These are phyloP conservation scores for Linanthus parryae DNA, from an alignment of 148 eudicot species.

Conservation along the genomic window DNA sequence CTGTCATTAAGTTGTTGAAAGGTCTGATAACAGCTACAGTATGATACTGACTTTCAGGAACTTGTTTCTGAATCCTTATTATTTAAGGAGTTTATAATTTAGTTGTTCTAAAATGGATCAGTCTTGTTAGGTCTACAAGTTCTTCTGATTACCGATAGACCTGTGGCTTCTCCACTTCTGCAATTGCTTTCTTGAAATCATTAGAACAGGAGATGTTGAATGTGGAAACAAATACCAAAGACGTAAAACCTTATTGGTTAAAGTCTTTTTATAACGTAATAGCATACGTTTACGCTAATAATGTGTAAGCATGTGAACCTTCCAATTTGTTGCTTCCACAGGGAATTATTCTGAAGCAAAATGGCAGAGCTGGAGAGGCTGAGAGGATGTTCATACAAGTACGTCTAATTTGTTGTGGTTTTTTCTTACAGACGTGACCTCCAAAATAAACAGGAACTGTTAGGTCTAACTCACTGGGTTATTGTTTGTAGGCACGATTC, in stretches of 20 bases:
- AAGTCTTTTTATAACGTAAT: neutral
- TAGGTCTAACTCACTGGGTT: constrained; percentile 1
- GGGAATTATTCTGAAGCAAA: constrained; percentile 87
- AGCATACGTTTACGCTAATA: neutral
- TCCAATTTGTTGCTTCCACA: constrained; percentile 23
- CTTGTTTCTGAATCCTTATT: too few species aligned
- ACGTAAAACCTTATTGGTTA: neutral
- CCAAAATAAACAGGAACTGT: neutral
- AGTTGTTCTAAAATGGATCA: too few species aligned
- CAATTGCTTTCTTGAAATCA: neutral
- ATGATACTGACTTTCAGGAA: too few species aligned
- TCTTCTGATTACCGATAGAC: too few species aligned
- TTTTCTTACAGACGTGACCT: neutral
- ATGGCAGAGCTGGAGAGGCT: constrained; percentile 79
- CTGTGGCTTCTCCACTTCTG: neutral
- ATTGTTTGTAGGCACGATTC: constrained; percentile 77
- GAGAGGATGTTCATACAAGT: constrained; percentile 99
- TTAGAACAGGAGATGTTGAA: neutral
- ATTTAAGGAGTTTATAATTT: too few species aligned
- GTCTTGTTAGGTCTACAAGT: too few species aligned
- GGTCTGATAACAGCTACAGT: neutral
- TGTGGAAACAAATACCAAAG: neutral
- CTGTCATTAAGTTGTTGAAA: neutral
- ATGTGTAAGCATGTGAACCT: constrained; percentile 7
- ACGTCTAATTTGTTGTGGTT: constrained; percentile 15